Conservation (phyloP, 2,329 filamentous ascomycete genomes). For the Aspergillus uvarum region DNA sequence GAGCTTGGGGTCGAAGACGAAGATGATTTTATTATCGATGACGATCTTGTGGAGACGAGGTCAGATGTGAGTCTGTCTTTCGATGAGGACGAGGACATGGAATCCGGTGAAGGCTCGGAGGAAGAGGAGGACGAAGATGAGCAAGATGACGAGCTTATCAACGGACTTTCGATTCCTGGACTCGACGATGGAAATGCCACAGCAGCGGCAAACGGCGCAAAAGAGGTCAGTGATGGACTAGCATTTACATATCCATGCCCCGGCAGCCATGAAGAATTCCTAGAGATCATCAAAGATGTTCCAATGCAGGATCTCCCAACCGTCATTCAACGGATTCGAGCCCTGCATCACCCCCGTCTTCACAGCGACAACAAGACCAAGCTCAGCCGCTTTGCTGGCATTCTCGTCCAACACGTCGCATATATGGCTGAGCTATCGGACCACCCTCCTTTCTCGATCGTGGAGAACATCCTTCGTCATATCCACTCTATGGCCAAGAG, state of each 20-base stretch:
- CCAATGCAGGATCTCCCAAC: slow-evolving; percentile 67
- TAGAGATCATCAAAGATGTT: slow-evolving; percentile 63
- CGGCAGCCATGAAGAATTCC: slow-evolving; percentile 70
- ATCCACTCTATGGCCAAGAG: slow-evolving; percentile 88
- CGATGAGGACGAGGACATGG: slow-evolving; percentile 51
- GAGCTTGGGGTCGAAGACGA: slow-evolving; percentile 80
- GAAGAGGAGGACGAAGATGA: slow-evolving; percentile 54
- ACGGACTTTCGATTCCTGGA: slow-evolving; percentile 57
- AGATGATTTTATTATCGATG: slow-evolving; percentile 89
- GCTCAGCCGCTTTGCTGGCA: slow-evolving; percentile 57
- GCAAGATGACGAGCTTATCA: slow-evolving; percentile 69
- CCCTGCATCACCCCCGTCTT: slow-evolving; percentile 87
- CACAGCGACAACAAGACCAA: slow-evolving; percentile 81
- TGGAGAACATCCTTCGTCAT: slow-evolving; percentile 83
- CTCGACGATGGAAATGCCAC: slow-evolving; percentile 20
- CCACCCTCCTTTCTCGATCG: slow-evolving; percentile 61
- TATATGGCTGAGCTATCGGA: slow-evolving; percentile 54
- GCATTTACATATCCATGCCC: slow-evolving; percentile 88
- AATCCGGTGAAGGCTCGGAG: slow-evolving; percentile 55
- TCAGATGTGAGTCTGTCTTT: slow-evolving; percentile 55
- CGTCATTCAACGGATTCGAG: slow-evolving; percentile 84
- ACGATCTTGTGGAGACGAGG: slow-evolving; percentile 79
- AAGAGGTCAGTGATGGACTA: slow-evolving; percentile 53
- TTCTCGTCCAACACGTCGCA: slow-evolving; percentile 57
- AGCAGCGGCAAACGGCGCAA: slow-evolving; percentile 43